Conservation (phyloP, 139 green algal species). For the Micractinium sp. region DNA sequence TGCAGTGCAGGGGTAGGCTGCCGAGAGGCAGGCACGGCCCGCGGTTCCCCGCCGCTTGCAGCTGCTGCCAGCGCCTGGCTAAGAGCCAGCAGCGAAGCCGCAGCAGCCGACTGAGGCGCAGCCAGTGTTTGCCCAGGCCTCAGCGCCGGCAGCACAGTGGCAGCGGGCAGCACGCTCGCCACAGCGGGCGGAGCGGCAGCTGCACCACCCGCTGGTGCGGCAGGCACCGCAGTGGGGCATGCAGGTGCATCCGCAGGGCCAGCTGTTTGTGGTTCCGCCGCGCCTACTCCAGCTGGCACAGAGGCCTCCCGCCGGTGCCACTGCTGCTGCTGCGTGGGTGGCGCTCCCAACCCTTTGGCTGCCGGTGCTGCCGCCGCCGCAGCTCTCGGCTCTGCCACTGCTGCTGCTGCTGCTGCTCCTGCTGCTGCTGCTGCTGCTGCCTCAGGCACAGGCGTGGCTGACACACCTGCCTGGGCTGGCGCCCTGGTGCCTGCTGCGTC, state of each 20-base stretch:
- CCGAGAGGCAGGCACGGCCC: too few relatives aligned
- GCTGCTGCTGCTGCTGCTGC: background rate
- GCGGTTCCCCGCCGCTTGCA: too few relatives aligned
- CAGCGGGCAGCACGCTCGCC: background rate
- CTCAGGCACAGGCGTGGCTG: too few relatives aligned
- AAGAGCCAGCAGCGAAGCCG: too few relatives aligned
- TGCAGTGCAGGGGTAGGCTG: too few relatives aligned
- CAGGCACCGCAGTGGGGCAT: too few relatives aligned
- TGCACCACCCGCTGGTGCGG: too few relatives aligned
- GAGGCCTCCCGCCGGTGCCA: background rate
- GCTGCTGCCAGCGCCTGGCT: too few relatives aligned
- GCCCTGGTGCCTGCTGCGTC: too few relatives aligned
- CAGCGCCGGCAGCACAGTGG: background rate
- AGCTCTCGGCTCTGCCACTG: background rate
- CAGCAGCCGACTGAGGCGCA: too few relatives aligned
- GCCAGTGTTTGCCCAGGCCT: background rate
- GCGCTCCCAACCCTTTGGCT: background rate
- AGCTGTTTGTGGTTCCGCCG: background rate
- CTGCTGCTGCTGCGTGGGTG: background rate
- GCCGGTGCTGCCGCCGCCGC: background rate
- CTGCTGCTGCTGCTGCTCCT: too few relatives aligned
- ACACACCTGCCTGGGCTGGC: too few relatives aligned
- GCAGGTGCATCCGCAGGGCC: background rate
- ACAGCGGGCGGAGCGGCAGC: background rate
- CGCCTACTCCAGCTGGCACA: background rate